Conservation (phyloP, 2,329 filamentous ascomycete genomes). For the Bipolaris sorokiniana region DNA sequence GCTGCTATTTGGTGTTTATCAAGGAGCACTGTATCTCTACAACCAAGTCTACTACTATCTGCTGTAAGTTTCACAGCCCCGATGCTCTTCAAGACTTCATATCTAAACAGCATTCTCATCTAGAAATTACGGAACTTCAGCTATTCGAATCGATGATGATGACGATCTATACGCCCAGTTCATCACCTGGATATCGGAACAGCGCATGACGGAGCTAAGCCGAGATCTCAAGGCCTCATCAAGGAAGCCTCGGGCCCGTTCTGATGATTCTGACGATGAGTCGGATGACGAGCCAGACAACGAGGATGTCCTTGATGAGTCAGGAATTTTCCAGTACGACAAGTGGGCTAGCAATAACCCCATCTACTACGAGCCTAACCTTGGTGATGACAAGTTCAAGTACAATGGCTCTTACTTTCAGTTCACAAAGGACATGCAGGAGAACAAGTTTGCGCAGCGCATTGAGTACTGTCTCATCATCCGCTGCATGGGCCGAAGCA, state of each 20-base stretch:
- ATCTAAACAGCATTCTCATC: not conserved
- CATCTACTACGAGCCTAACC: constrained; percentile 57
- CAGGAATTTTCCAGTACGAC: constrained; percentile 57
- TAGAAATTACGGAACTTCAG: constrained; percentile 47
- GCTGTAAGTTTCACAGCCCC: constrained; percentile 8
- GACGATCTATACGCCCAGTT: constrained; percentile 54
- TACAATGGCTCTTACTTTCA: constrained; percentile 51
- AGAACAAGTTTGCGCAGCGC: constrained; percentile 24
- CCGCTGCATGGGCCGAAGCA: constrained; percentile 56
- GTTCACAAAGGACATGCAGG: constrained; percentile 40
- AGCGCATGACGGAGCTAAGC: constrained; percentile 47
- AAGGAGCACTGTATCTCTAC: constrained; percentile 49
- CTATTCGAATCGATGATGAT: constrained; percentile 53
- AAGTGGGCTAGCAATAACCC: constrained; percentile 57
- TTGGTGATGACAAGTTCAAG: constrained; percentile 54
- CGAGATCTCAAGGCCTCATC: constrained; percentile 51
- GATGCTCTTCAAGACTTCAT: constrained; percentile 32
- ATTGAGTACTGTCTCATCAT: constrained; percentile 29
- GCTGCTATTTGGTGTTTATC: constrained; percentile 51
- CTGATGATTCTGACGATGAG: constrained; percentile 23
- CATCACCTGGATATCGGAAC: constrained; percentile 53
- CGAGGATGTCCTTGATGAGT: constrained; percentile 8
- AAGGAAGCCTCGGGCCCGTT: constrained; percentile 20
- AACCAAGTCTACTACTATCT: constrained; percentile 19
- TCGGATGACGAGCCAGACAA: constrained; percentile 26